Evolutionary conservation across 768 basidiomycete species (phyloP).

Genomic region (Mrakia hoshinonis): DNA sequence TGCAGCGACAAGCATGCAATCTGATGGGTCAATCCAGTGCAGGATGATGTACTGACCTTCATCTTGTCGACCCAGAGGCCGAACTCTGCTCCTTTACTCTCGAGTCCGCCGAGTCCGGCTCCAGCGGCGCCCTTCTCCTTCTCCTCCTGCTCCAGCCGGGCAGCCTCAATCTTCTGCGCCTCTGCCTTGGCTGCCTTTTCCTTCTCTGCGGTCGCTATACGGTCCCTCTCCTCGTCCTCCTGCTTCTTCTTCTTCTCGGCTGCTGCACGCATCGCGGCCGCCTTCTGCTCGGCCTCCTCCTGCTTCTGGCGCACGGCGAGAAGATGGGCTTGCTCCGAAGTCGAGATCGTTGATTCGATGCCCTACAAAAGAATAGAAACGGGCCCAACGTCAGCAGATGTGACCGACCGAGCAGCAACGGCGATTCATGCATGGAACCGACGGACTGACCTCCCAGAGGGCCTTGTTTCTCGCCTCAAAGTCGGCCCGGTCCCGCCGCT

Average conservation of each 20-base stretch:
- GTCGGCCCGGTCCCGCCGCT: conserved; percentile 44
- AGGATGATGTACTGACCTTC: conserved; percentile 30
- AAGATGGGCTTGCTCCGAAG: conserved; percentile 20
- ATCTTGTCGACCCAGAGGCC: conserved; percentile 36
- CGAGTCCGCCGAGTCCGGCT: conserved; percentile 23
- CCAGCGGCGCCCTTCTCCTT: conserved; percentile 25
- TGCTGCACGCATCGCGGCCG: conserved; percentile 40
- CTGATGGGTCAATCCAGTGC: too few relatives aligned
- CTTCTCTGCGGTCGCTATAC: conserved; percentile 17
- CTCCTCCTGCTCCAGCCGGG: conserved; percentile 22
- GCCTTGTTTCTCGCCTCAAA: conserved; percentile 48
- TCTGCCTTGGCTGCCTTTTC: conserved; percentile 21
- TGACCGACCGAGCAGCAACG: too few relatives aligned
- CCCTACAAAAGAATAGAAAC: conserved; percentile 42
- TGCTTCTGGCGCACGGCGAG: conserved; percentile 38
- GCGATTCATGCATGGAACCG: too few relatives aligned
- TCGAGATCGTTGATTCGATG: conserved; percentile 36
- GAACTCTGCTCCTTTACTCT: conserved; percentile 33
- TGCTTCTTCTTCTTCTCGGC: conserved; percentile 19
- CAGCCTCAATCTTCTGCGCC: conserved; percentile 17
- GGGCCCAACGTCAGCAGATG: too few relatives aligned
- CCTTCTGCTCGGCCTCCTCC: conserved; percentile 34
- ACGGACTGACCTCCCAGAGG: conserved; percentile 55
- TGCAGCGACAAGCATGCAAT: too few relatives aligned
- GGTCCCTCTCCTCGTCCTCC: conserved; percentile 24